Conservation (phyloP, 371 early-diverging fungal genomes). For the Mortierella sp. region DNA sequence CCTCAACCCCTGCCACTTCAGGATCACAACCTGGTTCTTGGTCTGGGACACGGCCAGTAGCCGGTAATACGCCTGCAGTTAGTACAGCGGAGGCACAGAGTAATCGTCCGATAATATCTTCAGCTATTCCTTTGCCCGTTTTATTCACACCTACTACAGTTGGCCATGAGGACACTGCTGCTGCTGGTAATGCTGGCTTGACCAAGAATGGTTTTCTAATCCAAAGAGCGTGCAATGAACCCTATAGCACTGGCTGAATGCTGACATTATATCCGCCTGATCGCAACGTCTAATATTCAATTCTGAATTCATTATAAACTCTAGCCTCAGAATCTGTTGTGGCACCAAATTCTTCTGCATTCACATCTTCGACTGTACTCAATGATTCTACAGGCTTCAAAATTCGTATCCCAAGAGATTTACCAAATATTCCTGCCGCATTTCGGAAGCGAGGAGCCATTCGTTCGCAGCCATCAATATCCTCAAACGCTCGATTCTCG, state of each 20-base stretch:
- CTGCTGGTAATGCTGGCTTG: not conserved
- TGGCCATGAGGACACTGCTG: not conserved
- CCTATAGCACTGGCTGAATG: too few species aligned
- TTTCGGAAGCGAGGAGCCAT: constrained; percentile 28
- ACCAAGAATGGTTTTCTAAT: not conserved
- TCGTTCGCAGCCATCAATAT: constrained; percentile 13
- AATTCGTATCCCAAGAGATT: constrained; percentile 49
- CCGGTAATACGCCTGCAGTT: constrained; percentile 23
- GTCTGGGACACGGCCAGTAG: constrained; percentile 28
- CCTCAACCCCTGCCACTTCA: constrained; percentile 6
- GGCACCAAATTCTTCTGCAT: not conserved
- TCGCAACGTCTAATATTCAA: not conserved
- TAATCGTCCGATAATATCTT: not conserved
- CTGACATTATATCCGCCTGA: too few species aligned
- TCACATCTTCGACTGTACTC: not conserved
- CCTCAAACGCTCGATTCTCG: not conserved
- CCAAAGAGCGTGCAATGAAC: not conserved
- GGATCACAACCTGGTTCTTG: constrained; percentile 18
- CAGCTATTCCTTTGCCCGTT: not conserved
- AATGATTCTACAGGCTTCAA: constrained; percentile 24
- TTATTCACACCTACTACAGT: not conserved
- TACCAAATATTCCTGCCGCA: constrained; percentile 42
- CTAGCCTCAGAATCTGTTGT: not conserved
- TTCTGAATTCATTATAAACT: not conserved
- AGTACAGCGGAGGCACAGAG: not conserved